Base-by-base conservation (phyloP, 805 yeast species). In the Ogataea thermomethanolica region DNA sequence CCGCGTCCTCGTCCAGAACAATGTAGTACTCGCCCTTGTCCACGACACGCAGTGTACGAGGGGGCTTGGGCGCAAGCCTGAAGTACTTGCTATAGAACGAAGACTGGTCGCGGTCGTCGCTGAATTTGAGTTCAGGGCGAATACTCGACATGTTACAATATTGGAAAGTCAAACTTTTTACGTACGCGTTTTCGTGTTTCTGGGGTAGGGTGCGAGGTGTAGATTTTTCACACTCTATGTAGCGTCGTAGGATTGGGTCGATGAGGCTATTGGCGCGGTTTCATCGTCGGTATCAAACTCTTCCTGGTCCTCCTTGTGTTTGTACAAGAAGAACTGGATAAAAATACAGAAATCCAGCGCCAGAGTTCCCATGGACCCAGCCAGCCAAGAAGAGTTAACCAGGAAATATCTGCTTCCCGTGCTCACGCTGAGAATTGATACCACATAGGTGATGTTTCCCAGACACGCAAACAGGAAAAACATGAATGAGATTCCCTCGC, bases 401-500 rank as follows among this genome's bases (percentile, higher is more conserved):
- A 84, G 57, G 24, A 91, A 57, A 51, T 88, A 91, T 46, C 78
- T 71, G 54, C 71, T 69, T 39, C 87, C 81, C 34, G 81, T 68
- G 49, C 88, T 86, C 29, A 85, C 81, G 32, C 84, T 76, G 35
- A 91, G 67, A 38, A 91, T 91, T 8, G 95, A 84, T 10, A 86
- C 74, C 29, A 93, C 96, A 54, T 89, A 93, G 1, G 96, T 87
- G 56, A 86, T 69, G 60, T 91, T 93, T 33, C 99, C 99, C 41
- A 91, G 67, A 61, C 96, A 89, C 14, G 99, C 98, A 71, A 93
- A 91, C 15, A 93, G 66, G 65, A 91, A 91, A 64, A 93, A 91
- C 71, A 91, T 72, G 56, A 93, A 87, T 8, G 96, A 87, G 35
- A 91, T 85, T 17, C 98, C 98, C 46, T 93, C 98, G 59, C 96